These are phyloP conservation scores for Diatrype stigma DNA, from an alignment of 2,329 filamentous ascomycete species.

Conservation along the genomic window DNA sequence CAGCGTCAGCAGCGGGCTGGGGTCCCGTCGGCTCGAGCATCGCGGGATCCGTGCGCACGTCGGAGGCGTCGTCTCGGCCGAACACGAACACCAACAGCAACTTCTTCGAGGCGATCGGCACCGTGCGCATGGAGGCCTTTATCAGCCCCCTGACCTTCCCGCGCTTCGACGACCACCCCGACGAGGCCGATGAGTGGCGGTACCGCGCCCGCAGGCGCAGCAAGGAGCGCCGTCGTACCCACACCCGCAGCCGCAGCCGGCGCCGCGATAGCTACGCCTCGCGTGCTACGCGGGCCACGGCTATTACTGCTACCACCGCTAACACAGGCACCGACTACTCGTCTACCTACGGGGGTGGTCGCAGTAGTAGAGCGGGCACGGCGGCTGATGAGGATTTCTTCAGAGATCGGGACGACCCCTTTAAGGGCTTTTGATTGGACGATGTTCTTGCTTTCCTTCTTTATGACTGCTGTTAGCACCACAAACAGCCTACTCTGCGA, in stretches of 20 bases:
- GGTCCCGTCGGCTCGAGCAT: no score
- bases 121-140: constrained; percentile 95
- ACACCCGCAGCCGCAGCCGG: constrained; percentile 48
- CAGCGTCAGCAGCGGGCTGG: no score
- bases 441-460: background rate
- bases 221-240: constrained; percentile 49
- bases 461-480: no score
- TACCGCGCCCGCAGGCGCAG: constrained; percentile 47
- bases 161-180: constrained; percentile 41
- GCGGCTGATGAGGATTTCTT: constrained; percentile 52
- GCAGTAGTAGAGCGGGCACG: constrained; percentile 35
- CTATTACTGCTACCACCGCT: constrained; percentile 17
- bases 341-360: constrained; percentile 36
- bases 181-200: constrained; percentile 48
- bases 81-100: constrained; percentile 34
- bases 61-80: constrained; percentile 49
- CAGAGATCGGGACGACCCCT: constrained; percentile 59
- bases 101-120: constrained; percentile 86
- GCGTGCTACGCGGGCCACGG: constrained; percentile 40
- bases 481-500: no score
- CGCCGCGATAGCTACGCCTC: constrained; percentile 49
- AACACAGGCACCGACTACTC: constrained; percentile 31
- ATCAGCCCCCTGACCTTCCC: constrained; percentile 61
- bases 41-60: constrained; percentile 44
- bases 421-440: constrained; percentile 50